Conservation (phyloP, 2,329 filamentous ascomycete species). For the Sarocladium brachiariae region DNA sequence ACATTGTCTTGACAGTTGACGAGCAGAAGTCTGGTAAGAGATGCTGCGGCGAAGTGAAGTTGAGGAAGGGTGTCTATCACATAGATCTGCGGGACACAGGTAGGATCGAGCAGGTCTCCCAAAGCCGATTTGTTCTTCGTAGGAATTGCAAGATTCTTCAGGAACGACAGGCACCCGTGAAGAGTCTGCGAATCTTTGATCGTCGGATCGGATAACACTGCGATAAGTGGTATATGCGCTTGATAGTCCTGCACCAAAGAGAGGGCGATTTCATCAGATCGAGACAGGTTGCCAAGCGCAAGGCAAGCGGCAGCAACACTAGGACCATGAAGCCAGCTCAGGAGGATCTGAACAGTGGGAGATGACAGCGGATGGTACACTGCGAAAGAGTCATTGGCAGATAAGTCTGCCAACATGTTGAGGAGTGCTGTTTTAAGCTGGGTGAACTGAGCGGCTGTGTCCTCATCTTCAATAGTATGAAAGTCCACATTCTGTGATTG, state of each 20-base stretch:
- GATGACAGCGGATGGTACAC: constrained; percentile 34
- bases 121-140: constrained; percentile 45
- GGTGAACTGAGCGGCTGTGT: constrained; percentile 36
- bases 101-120: constrained; percentile 37
- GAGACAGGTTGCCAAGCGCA: constrained; percentile 53
- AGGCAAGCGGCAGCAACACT: constrained; percentile 48
- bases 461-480: constrained; percentile 37
- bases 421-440: constrained; percentile 44
- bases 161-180: constrained; percentile 51
- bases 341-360: constrained; percentile 33
- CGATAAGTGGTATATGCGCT: constrained; percentile 37
- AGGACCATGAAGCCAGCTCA: constrained; percentile 38
- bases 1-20: constrained; percentile 47
- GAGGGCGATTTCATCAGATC: constrained; percentile 47
- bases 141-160: constrained; percentile 59
- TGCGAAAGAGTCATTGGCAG: constrained; percentile 41
- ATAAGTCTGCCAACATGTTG: constrained; percentile 44
- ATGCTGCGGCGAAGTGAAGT: constrained; percentile 54
- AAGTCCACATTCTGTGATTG: constrained; percentile 37
- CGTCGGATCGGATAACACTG: constrained; percentile 34
- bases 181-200: constrained; percentile 43
- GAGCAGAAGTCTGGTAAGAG: constrained; percentile 50
- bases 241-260: constrained; percentile 39
- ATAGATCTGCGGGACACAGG: constrained; percentile 48
- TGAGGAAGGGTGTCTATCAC: constrained; percentile 43